A percentile compares a stretch with the other conserved stretches of the same genome.
These are phyloP conservation scores for Entomortierella parvispora DNA, from an alignment of 192 early-diverging fungal species.

Conservation along the genomic window DNA sequence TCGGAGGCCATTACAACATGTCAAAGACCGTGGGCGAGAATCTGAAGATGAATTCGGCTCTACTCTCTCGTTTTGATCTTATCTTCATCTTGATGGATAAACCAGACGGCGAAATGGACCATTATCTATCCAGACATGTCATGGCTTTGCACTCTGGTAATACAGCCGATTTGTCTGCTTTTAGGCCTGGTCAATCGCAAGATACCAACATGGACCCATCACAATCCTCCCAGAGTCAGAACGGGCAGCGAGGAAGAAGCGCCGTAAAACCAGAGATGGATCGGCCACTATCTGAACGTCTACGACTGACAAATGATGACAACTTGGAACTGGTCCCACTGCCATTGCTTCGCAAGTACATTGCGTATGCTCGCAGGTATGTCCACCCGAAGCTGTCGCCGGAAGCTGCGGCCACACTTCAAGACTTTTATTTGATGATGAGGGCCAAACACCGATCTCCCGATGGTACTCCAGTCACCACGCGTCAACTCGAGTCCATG, in stretches of 20 bases:
- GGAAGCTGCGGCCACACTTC: slow-evolving; percentile 67
- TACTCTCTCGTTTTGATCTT: slow-evolving; percentile 85
- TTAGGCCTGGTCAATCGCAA: slow-evolving; percentile 15
- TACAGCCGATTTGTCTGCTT: not conserved
- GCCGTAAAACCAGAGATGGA: slow-evolving; percentile 18
- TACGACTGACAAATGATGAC: slow-evolving; percentile 63
- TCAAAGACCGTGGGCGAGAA: slow-evolving; percentile 86
- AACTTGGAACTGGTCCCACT: slow-evolving; percentile 71
- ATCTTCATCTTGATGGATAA: slow-evolving; percentile 85
- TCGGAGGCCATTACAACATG: slow-evolving; percentile 89
- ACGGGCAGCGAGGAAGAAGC: not conserved
- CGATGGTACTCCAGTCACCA: slow-evolving; percentile 82
- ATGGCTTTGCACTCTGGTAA: slow-evolving; percentile 74
- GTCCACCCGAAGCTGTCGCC: slow-evolving; percentile 74
- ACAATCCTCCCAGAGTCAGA: slow-evolving; percentile 1
- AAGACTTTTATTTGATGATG: slow-evolving; percentile 80
- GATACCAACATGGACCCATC: not conserved
- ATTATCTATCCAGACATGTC: slow-evolving; percentile 82
- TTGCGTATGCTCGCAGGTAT: slow-evolving; percentile 86
- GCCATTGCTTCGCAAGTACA: slow-evolving; percentile 80
- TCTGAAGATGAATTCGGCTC: slow-evolving; percentile 76
- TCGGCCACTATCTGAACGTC: slow-evolving; percentile 33
- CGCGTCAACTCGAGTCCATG: slow-evolving; percentile 84
- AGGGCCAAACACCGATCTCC: slow-evolving; percentile 68
- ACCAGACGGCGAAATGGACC: slow-evolving; percentile 84